phyloP scores from a whole-genome alignment of 148 eudicot species.

The Chenopodium suecicum region DNA sequence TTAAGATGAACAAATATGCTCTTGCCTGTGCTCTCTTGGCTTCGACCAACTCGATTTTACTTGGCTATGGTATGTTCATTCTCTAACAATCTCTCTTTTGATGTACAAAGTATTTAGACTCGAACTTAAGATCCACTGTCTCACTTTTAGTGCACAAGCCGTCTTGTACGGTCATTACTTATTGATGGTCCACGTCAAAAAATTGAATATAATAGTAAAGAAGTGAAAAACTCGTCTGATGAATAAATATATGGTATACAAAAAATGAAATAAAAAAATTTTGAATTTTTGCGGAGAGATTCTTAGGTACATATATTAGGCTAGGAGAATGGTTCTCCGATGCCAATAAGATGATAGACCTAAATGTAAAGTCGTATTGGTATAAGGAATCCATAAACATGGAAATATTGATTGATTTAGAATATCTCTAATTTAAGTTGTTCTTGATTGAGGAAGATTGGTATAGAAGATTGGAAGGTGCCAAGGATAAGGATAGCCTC shows the following conservation, averaged over 20 bases:
- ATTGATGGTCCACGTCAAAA: too few relatives aligned
- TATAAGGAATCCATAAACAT: too few relatives aligned
- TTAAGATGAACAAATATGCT: conserved; percentile 54
- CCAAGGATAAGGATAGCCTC: not conserved
- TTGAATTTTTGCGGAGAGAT: not conserved
- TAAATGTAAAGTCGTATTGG: too few relatives aligned
- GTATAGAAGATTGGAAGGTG: not conserved
- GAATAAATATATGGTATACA: not conserved
- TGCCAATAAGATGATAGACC: not conserved
- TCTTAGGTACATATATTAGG: not conserved
- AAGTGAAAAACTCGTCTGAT: too few relatives aligned
- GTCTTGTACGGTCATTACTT: too few relatives aligned
- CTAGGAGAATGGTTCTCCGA: not conserved
- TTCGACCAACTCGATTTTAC: conserved; percentile 75
- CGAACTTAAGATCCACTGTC: not conserved
- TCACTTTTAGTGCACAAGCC: not conserved
- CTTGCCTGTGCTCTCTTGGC: conserved; percentile 73
- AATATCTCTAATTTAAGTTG: too few relatives aligned
- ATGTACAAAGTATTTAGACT: not conserved
- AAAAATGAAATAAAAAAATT: too few relatives aligned
- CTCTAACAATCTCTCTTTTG: not conserved
- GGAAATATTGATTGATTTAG: too few relatives aligned
- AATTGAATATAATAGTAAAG: too few relatives aligned
- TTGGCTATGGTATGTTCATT: conserved; percentile 64
- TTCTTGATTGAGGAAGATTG: too few relatives aligned